A percentile compares a stretch with the other conserved stretches of the same genome.
phyloP scores from a whole-genome alignment of 2,329 filamentous ascomycete genomes.

The Microsporum canis region DNA sequence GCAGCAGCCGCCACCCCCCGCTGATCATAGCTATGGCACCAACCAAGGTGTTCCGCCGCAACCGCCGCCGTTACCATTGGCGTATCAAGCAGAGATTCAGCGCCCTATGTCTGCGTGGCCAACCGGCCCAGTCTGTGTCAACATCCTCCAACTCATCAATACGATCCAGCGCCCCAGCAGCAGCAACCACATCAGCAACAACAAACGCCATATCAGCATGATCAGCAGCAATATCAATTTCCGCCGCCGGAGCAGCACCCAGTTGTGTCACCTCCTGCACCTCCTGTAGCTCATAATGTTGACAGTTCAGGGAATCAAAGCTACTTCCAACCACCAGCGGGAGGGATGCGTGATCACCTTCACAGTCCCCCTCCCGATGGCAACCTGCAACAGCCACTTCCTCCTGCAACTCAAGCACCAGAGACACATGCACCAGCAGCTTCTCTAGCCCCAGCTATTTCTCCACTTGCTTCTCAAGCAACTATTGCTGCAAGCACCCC shows the following conservation, averaged over 20 bases:
- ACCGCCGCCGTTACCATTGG: slow-evolving; percentile 33
- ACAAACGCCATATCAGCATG: not conserved
- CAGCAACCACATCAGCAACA: slow-evolving; percentile 13
- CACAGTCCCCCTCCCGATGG: slow-evolving; percentile 11
- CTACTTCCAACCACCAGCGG: not conserved
- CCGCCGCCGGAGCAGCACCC: not conserved
- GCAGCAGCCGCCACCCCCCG: slow-evolving; percentile 15
- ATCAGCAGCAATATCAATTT: not conserved
- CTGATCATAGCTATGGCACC: slow-evolving; percentile 17
- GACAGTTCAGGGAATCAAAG: not conserved
- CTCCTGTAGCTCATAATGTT: slow-evolving; percentile 6
- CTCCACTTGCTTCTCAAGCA: slow-evolving; percentile 8
- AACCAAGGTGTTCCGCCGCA: slow-evolving; percentile 24
- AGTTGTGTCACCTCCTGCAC: not conserved
- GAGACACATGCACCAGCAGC: slow-evolving; percentile 14
- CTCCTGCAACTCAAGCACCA: slow-evolving; percentile 12
- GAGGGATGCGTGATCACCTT: not conserved
- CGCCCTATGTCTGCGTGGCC: slow-evolving; percentile 16
- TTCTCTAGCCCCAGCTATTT: slow-evolving; percentile 17
- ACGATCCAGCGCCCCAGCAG: slow-evolving; percentile 21
- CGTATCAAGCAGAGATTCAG: slow-evolving; percentile 25
- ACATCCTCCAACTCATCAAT: slow-evolving; percentile 22
- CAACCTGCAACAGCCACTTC: slow-evolving; percentile 10
- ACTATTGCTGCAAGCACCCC: slow-evolving; percentile 5
- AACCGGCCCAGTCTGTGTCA: slow-evolving; percentile 21